Conservation (phyloP, 257 asterid genomes). For the Plantago ovata region DNA sequence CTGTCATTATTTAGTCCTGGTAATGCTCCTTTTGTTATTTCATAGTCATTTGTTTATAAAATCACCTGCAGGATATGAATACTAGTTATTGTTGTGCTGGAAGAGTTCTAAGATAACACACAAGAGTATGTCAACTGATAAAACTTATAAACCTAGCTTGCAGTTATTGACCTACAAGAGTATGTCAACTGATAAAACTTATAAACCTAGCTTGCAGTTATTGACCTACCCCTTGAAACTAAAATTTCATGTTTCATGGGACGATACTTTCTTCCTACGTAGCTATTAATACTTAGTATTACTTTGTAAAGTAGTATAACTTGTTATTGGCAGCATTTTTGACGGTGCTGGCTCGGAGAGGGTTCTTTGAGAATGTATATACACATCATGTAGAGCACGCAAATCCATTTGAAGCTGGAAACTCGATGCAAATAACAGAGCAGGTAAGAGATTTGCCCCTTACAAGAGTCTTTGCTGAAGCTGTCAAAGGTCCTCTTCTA, state of each 20-base stretch:
- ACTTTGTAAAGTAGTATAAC: constrained; percentile 12
- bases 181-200: constrained; percentile 2
- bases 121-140: neutral
- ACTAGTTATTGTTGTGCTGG: constrained; percentile 12
- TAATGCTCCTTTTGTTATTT: too few species aligned
- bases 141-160: constrained; percentile 9
- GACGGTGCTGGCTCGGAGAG: constrained; percentile 80
- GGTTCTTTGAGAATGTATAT: constrained; percentile 53
- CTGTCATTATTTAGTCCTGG: too few species aligned
- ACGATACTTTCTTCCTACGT: too few species aligned
- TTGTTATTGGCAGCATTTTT: constrained; percentile 59
- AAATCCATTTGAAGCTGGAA: constrained; percentile 46
- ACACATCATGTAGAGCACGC: constrained; percentile 32
- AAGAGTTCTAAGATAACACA: constrained; percentile 9
- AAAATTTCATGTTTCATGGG: neutral
- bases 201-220: constrained; percentile 9
- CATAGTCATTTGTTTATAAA: too few species aligned
- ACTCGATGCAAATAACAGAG: constrained; percentile 52
- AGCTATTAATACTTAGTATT: neutral
- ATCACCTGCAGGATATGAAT: constrained; percentile 13
- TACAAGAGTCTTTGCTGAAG: constrained; percentile 86
- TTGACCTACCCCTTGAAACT: constrained; percentile 7
- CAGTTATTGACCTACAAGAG: neutral
- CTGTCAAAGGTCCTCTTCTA: constrained; percentile 87
- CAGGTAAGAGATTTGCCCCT: constrained; percentile 38